These are phyloP conservation scores for Chaetoscypha palmicola DNA, from an alignment of 2,329 filamentous ascomycete species.

Conservation along the genomic window DNA sequence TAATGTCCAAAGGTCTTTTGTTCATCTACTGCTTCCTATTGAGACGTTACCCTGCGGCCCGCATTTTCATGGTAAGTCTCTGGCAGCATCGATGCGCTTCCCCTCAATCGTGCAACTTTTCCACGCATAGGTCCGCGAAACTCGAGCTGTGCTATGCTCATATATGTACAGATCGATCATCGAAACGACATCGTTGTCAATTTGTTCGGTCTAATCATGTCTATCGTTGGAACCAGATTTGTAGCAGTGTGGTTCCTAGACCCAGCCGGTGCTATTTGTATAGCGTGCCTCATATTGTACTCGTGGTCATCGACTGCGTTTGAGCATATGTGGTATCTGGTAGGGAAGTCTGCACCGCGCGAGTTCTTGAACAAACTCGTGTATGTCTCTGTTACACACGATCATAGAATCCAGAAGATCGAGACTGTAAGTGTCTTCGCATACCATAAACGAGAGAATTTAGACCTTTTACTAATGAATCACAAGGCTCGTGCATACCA, in stretches of 20 bases:
- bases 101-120: too few relatives aligned
- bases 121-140: too few relatives aligned
- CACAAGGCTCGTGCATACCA: constrained; percentile 62
- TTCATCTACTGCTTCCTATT: constrained; percentile 49
- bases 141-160: too few relatives aligned
- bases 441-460: neutral
- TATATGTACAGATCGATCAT: constrained; percentile 18
- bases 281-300: constrained; percentile 72
- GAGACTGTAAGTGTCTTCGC: constrained; percentile 51
- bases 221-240: constrained; percentile 65
- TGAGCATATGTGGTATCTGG: constrained; percentile 74
- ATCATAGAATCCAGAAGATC: constrained; percentile 77
- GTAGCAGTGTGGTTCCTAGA: constrained; percentile 71
- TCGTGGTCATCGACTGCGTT: constrained; percentile 70
- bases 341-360: constrained; percentile 69
- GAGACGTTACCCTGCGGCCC: constrained; percentile 47
- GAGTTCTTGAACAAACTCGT: constrained; percentile 80
- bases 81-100: too few relatives aligned
- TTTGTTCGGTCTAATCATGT: constrained; percentile 80
- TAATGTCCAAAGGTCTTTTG: constrained; percentile 44
- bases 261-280: constrained; percentile 66
- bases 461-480: neutral
- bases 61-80: constrained; percentile 41
- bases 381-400: constrained; percentile 91
- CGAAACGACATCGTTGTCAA: constrained; percentile 82